Percentiles rank a stretch among this genome's conserved stretches.
Evolutionary conservation across 805 yeast species (phyloP).

Genomic region (Priceomyces melissophilus): DNA sequence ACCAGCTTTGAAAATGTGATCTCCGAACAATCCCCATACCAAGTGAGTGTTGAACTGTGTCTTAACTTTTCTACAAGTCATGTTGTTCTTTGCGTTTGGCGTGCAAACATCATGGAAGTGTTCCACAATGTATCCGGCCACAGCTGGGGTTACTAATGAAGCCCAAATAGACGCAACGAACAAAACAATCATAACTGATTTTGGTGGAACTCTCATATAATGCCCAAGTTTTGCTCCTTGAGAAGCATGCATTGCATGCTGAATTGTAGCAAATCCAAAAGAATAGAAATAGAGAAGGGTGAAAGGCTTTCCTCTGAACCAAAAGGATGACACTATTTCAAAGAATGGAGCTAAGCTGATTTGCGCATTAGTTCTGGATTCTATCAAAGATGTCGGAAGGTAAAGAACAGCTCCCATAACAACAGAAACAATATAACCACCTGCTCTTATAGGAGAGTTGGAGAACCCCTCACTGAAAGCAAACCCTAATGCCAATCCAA

Average conservation of each 20-base stretch:
- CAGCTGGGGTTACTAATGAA: constrained; percentile 7
- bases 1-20: constrained; percentile 9
- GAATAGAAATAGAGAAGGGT: constrained; percentile 10
- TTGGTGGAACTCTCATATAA: constrained; percentile 13
- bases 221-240: constrained; percentile 12
- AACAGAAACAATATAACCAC: constrained; percentile 10
- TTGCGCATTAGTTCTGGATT: constrained; percentile 6
- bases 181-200: constrained; percentile 6
- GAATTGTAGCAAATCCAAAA: constrained; percentile 9
- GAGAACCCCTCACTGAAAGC: constrained; percentile 9
- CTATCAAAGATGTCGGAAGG: constrained; percentile 10
- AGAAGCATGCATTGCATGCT: constrained; percentile 10
- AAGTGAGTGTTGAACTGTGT: constrained; percentile 10
- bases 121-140: constrained; percentile 5
- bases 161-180: constrained; percentile 9
- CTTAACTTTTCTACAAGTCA: constrained; percentile 9
- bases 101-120: constrained; percentile 9
- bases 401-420: constrained; percentile 7
- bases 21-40: constrained; percentile 13
- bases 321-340: constrained; percentile 10
- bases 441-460: constrained; percentile 6
- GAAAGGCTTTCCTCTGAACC: constrained; percentile 11
- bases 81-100: constrained; percentile 8
- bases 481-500: constrained; percentile 10
- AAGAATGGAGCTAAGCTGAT: constrained; percentile 9